Base-by-base conservation (phyloP, 2,329 filamentous ascomycete genomes). In the Colletotrichum paranaense region DNA sequence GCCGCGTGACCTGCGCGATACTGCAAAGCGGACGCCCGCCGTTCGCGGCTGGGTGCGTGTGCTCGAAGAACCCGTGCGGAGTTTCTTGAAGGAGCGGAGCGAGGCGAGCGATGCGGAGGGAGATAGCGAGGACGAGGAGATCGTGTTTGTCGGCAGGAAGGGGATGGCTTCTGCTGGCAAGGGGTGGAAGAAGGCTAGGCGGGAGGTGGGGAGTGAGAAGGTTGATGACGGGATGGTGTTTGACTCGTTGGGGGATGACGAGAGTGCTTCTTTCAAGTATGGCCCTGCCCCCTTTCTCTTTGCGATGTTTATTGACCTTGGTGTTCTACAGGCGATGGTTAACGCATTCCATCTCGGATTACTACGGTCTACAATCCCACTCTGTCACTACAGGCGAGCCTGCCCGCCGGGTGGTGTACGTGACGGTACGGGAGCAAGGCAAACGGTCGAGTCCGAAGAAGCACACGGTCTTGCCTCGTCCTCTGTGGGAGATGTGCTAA, bases 331-430 rank as follows among this genome's bases (percentile, higher is more conserved):
- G 94, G 76, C 93, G 96, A 75, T 98, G 95, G 94, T 90, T 98
- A 67, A 94, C 97, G 1, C 95, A 98, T 82, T 93, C 94, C 71
- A 95, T 98, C 75, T 96, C 94, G 11, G 91, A 93, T 53, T 98
- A 98, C 82, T 98, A 98, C 80, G 95, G 95, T 57, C 88, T 98
- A 69, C 90, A 92, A 74, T 98, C 95, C 24, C 95, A 92, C 85
- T 95, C 94, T 5, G 90, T 96, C 73, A 93, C 93, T 0, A 88
- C 92, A 1, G 92, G 91, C 38, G 87, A 91, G 76, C 92, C 94
- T 3, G 89, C 91, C 16, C 89, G 92, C 65, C 90, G 94, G 64
- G 93, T 97, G 75, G 95, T 97, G 8, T 98, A 97, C 78, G 92
- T 98, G 26, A 94, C 93, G 4, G 85, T 96, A 74, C 91, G 89